Evolutionary conservation across 192 early-diverging fungal genomes (phyloP).

Genomic region (Coemansia sp.): DNA sequence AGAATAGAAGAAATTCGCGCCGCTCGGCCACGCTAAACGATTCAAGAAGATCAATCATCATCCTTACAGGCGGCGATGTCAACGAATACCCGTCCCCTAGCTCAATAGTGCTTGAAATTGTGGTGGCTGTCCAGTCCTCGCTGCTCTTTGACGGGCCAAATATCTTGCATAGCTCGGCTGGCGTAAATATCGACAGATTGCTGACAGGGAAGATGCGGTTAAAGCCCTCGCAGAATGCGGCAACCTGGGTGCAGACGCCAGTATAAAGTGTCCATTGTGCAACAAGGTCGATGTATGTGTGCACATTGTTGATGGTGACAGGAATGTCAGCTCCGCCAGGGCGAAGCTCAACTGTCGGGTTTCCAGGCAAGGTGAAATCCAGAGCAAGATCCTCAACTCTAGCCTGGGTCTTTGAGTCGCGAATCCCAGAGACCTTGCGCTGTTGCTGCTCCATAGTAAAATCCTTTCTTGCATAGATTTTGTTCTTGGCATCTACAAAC

Average conservation of each 20-base stretch:
- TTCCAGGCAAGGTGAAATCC: constrained; percentile 86
- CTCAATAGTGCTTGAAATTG: constrained; percentile 70
- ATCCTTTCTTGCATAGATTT: constrained; percentile 57
- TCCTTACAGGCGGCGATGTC: constrained; percentile 66
- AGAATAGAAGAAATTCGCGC: constrained; percentile 80
- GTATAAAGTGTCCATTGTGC: constrained; percentile 63
- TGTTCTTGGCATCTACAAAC: constrained; percentile 63
- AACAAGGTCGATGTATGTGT: constrained; percentile 70
- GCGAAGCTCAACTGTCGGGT: constrained; percentile 68
- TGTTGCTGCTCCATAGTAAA: constrained; percentile 55
- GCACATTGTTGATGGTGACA: constrained; percentile 82
- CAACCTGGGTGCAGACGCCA: constrained; percentile 69
- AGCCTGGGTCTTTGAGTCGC: constrained; percentile 51
- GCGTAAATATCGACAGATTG: constrained; percentile 68
- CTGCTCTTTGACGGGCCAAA: constrained; percentile 61
- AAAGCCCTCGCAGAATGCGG: constrained; percentile 83
- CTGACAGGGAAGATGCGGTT: constrained; percentile 73
- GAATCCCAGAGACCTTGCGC: constrained; percentile 49
- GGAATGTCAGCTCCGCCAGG: constrained; percentile 61
- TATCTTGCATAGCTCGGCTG: constrained; percentile 69
- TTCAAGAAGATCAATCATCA: constrained; percentile 70
- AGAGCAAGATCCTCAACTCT: constrained; percentile 67
- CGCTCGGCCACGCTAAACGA: constrained; percentile 62
- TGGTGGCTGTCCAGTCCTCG: constrained; percentile 77
- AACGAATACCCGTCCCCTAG: constrained; percentile 82